Evolutionary conservation across 805 yeast genomes (phyloP).

Genomic region (Yarrowia porcina): DNA sequence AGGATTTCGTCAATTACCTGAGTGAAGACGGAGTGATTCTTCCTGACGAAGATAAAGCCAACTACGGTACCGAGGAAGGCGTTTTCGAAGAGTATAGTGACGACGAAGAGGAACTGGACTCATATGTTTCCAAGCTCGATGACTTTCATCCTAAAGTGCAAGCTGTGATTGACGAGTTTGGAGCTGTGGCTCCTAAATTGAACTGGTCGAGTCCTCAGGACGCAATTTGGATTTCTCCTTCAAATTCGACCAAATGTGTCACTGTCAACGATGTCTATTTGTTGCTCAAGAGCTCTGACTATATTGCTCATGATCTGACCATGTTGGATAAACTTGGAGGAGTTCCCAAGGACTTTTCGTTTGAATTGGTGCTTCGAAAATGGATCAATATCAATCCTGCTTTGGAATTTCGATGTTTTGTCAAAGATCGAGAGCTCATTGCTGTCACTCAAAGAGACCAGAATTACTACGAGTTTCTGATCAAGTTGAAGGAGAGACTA

Average conservation of each 20-base stretch:
- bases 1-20: slow-evolving; percentile 56
- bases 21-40: slow-evolving; percentile 65
- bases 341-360: slow-evolving; percentile 34
- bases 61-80: slow-evolving; percentile 76
- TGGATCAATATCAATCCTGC: slow-evolving; percentile 88
- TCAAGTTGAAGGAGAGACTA: slow-evolving; percentile 49
- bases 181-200: slow-evolving; percentile 75
- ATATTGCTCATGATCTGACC: slow-evolving; percentile 78
- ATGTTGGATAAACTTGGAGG: slow-evolving; percentile 49
- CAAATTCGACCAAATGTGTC: slow-evolving; percentile 69
- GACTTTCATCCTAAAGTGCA: slow-evolving; percentile 58
- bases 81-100: slow-evolving; percentile 42
- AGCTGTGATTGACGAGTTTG: slow-evolving; percentile 44
- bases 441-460: slow-evolving; percentile 85
- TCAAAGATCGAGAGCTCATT: slow-evolving; percentile 56
- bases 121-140: slow-evolving; percentile 42
- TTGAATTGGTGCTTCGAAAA: slow-evolving; percentile 71
- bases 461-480: slow-evolving; percentile 72
- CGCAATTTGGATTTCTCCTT: slow-evolving; percentile 84
- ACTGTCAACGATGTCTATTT: slow-evolving; percentile 73
- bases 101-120: slow-evolving; percentile 33
- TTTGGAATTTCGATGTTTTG: slow-evolving; percentile 84
- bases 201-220: slow-evolving; percentile 98
- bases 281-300: slow-evolving; percentile 80
- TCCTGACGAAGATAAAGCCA: slow-evolving; percentile 45